Evolutionary conservation across 2,329 filamentous ascomycete genomes (phyloP).

Genomic region (Blumeriella jaapii): DNA sequence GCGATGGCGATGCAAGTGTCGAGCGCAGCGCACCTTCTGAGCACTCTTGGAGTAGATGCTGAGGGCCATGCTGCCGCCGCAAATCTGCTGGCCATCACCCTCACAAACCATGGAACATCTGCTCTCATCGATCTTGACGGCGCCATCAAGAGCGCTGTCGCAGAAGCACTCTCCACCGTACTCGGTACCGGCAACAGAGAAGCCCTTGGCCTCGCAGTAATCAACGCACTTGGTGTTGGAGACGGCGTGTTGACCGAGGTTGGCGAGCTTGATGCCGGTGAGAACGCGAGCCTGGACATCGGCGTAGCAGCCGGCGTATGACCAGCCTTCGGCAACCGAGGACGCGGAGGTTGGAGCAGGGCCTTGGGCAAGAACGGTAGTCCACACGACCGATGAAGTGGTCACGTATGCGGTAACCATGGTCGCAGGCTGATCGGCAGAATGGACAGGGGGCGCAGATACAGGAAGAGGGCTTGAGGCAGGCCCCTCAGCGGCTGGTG

Average conservation of each 20-base stretch:
- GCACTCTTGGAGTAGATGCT: conserved; percentile 29
- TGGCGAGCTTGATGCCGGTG: conserved; percentile 30
- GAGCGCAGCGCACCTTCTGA: not conserved
- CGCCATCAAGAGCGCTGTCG: conserved; percentile 31
- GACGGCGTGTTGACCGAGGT: conserved; percentile 30
- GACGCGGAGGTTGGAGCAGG: conserved; percentile 16
- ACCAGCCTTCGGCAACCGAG: conserved; percentile 26
- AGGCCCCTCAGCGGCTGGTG: not conserved
- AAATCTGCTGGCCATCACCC: conserved; percentile 36
- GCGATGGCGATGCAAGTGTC: conserved; percentile 3
- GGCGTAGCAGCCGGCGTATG: conserved; percentile 34
- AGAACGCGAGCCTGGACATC: conserved; percentile 30
- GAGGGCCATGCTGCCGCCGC: conserved; percentile 38
- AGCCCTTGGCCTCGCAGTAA: conserved; percentile 36
- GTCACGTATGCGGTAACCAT: conserved; percentile 26
- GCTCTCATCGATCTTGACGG: conserved; percentile 33
- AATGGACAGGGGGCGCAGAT: not conserved
- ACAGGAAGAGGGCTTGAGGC: conserved; percentile 1
- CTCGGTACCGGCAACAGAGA: conserved; percentile 37
- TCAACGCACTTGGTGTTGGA: conserved; percentile 36
- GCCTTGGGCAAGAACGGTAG: conserved; percentile 18
- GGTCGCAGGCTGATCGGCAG: too few species aligned
- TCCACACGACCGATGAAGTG: conserved; percentile 36
- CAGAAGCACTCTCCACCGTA: conserved; percentile 39
- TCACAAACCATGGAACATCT: conserved; percentile 39